These are phyloP conservation scores for Claviceps quebecensis DNA, from an alignment of 2,329 filamentous ascomycete species.

Conservation along the genomic window DNA sequence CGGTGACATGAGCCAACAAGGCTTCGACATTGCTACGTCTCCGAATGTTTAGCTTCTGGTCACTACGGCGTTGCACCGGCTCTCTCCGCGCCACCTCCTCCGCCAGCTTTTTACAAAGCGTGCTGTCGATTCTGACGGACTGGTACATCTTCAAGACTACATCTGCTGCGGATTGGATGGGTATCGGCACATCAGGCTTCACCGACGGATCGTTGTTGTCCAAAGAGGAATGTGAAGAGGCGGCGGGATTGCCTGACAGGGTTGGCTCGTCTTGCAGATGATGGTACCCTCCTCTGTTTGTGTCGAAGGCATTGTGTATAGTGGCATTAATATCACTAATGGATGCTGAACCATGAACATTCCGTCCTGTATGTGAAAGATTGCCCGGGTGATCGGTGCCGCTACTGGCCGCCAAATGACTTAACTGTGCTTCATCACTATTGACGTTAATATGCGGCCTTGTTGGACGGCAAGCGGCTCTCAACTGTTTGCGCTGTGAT, in stretches of 20 bases:
- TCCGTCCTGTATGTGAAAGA: conserved; percentile 5
- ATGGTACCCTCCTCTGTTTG: background rate
- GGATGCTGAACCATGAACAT: conserved; percentile 6
- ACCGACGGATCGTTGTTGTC: conserved; percentile 2
- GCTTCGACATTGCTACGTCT: conserved; percentile 47
- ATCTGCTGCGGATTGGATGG: conserved; percentile 27
- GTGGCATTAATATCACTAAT: background rate
- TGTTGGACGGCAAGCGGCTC: conserved; percentile 13
- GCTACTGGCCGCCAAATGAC: background rate
- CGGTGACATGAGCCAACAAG: conserved; percentile 42
- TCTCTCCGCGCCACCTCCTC: conserved; percentile 33
- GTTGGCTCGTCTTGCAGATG: background rate
- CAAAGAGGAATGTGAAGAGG: background rate
- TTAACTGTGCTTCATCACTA: conserved; percentile 1
- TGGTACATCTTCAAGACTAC: conserved; percentile 31
- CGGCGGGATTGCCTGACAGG: background rate
- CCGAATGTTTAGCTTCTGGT: conserved; percentile 40
- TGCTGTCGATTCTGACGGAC: conserved; percentile 35
- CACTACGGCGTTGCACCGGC: conserved; percentile 37
- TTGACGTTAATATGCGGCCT: conserved; percentile 1
- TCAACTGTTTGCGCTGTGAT: conserved; percentile 16
- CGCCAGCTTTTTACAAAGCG: conserved; percentile 39
- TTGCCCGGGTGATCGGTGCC: conserved; percentile 5
- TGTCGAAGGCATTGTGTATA: background rate
- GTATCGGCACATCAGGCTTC: background rate